Conservation (phyloP, 805 yeast genomes). For the Tetrapisispora taiwanensis region DNA sequence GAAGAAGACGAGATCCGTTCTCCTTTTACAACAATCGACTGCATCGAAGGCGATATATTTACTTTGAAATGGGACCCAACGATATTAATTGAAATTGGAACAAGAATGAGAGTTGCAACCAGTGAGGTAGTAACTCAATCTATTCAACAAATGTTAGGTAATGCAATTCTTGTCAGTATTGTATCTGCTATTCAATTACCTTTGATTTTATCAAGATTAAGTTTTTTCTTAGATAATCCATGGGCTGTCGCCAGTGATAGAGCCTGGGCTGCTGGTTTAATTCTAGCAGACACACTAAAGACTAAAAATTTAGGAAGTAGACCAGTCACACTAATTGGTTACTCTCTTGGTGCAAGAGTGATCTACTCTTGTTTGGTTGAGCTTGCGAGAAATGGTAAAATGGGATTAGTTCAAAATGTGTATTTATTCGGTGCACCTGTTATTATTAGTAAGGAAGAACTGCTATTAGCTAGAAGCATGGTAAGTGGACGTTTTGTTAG, state of each 20-base stretch:
- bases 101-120: constrained; percentile 85
- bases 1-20: constrained; percentile 89
- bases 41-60: constrained; percentile 92
- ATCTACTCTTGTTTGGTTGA: constrained; percentile 84
- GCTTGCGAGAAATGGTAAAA: constrained; percentile 74
- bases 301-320: constrained; percentile 83
- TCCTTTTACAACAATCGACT: constrained; percentile 94
- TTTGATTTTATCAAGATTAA: constrained; percentile 77
- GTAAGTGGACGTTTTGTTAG: constrained; percentile 85
- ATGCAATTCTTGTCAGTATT: constrained; percentile 76
- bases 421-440: constrained; percentile 81
- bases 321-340: constrained; percentile 87
- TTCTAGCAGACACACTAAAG: constrained; percentile 82
- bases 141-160: constrained; percentile 89
- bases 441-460: constrained; percentile 66
- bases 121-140: constrained; percentile 89
- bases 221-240: constrained; percentile 87
- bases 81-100: constrained; percentile 91
- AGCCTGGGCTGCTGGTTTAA: constrained; percentile 92
- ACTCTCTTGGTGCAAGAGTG: constrained; percentile 85
- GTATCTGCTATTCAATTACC: constrained; percentile 93
- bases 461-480: constrained; percentile 68
- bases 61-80: constrained; percentile 97
- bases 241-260: constrained; percentile 96
- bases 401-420: constrained; percentile 83